phyloP scores from a whole-genome alignment of 1,139 yeast genomes.

The Taphrina deformans region DNA sequence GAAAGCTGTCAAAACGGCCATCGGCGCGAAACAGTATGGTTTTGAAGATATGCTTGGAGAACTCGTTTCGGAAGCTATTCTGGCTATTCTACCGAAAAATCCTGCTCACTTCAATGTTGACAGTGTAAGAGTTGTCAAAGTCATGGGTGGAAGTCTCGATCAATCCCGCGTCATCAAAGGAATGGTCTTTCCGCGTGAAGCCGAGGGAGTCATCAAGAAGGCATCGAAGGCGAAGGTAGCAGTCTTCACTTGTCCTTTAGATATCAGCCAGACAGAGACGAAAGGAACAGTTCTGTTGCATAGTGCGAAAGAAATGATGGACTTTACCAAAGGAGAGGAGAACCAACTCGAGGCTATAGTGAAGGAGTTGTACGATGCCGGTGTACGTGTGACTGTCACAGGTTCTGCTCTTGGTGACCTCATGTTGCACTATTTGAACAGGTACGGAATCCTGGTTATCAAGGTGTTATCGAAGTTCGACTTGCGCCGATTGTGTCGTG shows the following conservation, averaged over 20 bases:
- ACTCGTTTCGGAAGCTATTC: slow-evolving; percentile 83
- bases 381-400: slow-evolving; percentile 84
- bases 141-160: slow-evolving; percentile 83
- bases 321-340: slow-evolving; percentile 94
- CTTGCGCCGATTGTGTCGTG: slow-evolving; percentile 88
- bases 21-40: slow-evolving; percentile 92
- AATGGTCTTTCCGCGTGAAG: slow-evolving; percentile 97
- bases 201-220: slow-evolving; percentile 82
- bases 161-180: slow-evolving; percentile 85
- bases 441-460: slow-evolving; percentile 78
- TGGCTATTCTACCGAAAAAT: slow-evolving; percentile 69
- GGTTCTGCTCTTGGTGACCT: slow-evolving; percentile 92
- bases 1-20: slow-evolving; percentile 80
- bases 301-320: slow-evolving; percentile 95
- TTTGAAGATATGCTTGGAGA: slow-evolving; percentile 73
- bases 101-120: slow-evolving; percentile 78
- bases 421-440: slow-evolving; percentile 88
- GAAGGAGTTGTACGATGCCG: slow-evolving; percentile 78
- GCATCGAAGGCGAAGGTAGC: slow-evolving; percentile 77
- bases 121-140: slow-evolving; percentile 88
- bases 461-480: slow-evolving; percentile 93
- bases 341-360: slow-evolving; percentile 82
- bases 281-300: slow-evolving; percentile 94
- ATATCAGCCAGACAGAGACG: slow-evolving; percentile 91
- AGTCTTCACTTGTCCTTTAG: slow-evolving; percentile 89